Evolutionary conservation across 2,329 filamentous ascomycete species (phyloP).

Genomic region (Podosphaera fusca): DNA sequence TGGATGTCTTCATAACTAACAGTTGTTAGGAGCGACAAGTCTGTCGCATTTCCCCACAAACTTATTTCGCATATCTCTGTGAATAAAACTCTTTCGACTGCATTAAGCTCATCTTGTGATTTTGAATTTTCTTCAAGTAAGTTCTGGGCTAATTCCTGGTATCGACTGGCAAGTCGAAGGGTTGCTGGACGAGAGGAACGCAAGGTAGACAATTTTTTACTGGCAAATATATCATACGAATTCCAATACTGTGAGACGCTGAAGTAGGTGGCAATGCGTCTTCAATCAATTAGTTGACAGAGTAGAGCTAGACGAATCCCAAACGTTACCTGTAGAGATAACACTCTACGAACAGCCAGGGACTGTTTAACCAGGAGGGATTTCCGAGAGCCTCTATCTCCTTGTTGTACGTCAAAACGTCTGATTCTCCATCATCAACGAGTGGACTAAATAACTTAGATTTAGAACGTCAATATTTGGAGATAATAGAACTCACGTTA

Average conservation of each 20-base stretch:
- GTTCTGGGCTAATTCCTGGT: conserved; percentile 48
- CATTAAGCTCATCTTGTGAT: conserved; percentile 18
- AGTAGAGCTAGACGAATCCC: neutral
- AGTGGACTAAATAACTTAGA: conserved; percentile 34
- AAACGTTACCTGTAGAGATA: conserved; percentile 51
- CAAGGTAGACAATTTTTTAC: conserved; percentile 82
- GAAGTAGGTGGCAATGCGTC: conserved; percentile 65
- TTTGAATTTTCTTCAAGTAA: conserved; percentile 26
- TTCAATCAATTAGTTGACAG: conserved; percentile 13
- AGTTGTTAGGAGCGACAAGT: conserved; percentile 72
- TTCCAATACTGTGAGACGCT: conserved; percentile 62
- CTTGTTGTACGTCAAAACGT: conserved; percentile 64
- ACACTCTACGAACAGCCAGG: conserved; percentile 86
- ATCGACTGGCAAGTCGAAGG: conserved; percentile 57
- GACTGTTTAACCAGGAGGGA: conserved; percentile 58
- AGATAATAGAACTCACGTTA: conserved; percentile 34
- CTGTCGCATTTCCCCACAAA: conserved; percentile 91
- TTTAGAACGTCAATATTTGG: conserved; percentile 8
- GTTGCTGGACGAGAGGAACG: conserved; percentile 74
- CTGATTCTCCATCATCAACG: conserved; percentile 14
- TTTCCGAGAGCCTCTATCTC: conserved; percentile 54
- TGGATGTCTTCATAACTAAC: conserved; percentile 91
- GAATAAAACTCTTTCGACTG: conserved; percentile 60
- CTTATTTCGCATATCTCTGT: conserved; percentile 90
- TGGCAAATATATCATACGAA: conserved; percentile 67